phyloP scores from a whole-genome alignment of 495 filamentous ascomycete species.

The Talaromyces nanjingensis region DNA sequence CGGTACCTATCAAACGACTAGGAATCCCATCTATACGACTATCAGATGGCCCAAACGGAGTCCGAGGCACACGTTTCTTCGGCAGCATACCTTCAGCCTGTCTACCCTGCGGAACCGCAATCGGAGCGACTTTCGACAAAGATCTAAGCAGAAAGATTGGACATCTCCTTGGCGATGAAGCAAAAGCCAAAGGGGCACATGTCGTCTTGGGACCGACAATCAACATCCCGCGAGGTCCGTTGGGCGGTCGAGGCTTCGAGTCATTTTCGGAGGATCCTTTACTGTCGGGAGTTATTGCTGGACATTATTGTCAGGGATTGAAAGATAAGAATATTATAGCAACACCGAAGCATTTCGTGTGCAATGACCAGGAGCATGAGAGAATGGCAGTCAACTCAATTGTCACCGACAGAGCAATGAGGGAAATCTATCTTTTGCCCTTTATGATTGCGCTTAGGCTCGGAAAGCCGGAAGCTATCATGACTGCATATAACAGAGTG shows the following conservation, averaged over 20 bases:
- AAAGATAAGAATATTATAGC: constrained; percentile 63
- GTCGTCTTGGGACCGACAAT: constrained; percentile 70
- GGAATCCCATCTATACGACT: constrained; percentile 60
- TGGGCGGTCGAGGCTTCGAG: constrained; percentile 75
- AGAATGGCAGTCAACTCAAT: constrained; percentile 60
- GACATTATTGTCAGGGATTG: constrained; percentile 58
- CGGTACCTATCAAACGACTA: constrained; percentile 57
- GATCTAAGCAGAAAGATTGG: constrained; percentile 55
- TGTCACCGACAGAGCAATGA: constrained; percentile 60
- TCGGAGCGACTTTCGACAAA: constrained; percentile 65
- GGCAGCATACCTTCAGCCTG: constrained; percentile 60
- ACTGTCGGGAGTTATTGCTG: constrained; percentile 60
- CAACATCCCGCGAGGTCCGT: constrained; percentile 67
- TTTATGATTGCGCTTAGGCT: constrained; percentile 67
- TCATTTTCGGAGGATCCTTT: constrained; percentile 73
- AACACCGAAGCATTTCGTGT: constrained; percentile 76
- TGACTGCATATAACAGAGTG: constrained; percentile 71
- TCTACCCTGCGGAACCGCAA: constrained; percentile 60
- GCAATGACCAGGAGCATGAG: constrained; percentile 72
- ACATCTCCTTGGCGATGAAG: constrained; percentile 58
- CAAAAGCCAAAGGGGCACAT: constrained; percentile 64
- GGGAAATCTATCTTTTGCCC: constrained; percentile 70
- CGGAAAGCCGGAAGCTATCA: constrained; percentile 55
- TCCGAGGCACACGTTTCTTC: constrained; percentile 65
- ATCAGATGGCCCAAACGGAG: constrained; percentile 70